Evolutionary conservation across 2,329 filamentous ascomycete species (phyloP).

Genomic region (Triangularia setosa): DNA sequence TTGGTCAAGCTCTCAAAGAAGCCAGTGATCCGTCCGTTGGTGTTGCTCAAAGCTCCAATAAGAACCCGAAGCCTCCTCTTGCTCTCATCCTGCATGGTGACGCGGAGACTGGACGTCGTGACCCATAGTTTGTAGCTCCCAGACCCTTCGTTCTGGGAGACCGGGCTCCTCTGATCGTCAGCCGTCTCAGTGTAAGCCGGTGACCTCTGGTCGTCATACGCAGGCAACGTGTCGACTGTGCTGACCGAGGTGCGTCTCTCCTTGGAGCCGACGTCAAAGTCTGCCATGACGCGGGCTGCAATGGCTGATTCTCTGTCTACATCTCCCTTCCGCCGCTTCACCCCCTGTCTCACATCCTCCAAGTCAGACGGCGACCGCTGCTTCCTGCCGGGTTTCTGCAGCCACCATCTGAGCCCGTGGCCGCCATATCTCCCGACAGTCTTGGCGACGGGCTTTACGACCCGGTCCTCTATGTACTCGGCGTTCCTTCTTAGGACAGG

Average conservation of each 20-base stretch:
- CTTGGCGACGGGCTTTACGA: conserved; percentile 79
- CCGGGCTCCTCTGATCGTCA: conserved; percentile 26
- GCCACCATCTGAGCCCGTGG: conserved; percentile 78
- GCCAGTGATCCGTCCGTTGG: conserved; percentile 74
- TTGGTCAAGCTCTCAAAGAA: conserved; percentile 70
- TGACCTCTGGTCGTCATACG: conserved; percentile 75
- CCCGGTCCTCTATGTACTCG: conserved; percentile 78
- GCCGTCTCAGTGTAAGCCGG: conserved; percentile 67
- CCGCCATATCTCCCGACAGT: conserved; percentile 84
- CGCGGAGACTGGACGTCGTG: conserved; percentile 82
- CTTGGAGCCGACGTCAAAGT: conserved; percentile 33
- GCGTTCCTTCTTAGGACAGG: conserved; percentile 85
- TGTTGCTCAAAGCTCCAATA: conserved; percentile 72
- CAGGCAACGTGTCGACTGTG: conserved; percentile 71
- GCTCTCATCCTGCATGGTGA: conserved; percentile 87
- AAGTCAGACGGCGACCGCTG: conserved; percentile 46
- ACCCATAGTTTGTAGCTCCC: conserved; percentile 62
- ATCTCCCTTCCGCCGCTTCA: conserved; percentile 52
- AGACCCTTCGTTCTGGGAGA: conserved; percentile 27
- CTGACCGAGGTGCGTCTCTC: conserved; percentile 61
- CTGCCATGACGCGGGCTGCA: not conserved
- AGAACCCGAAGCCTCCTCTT: conserved; percentile 82
- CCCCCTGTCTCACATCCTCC: conserved; percentile 41
- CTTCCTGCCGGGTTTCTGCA: conserved; percentile 52
- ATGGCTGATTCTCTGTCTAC: conserved; percentile 4